Base-by-base conservation (phyloP, 2,329 filamentous ascomycete species). In the Claviceps spartinae region DNA sequence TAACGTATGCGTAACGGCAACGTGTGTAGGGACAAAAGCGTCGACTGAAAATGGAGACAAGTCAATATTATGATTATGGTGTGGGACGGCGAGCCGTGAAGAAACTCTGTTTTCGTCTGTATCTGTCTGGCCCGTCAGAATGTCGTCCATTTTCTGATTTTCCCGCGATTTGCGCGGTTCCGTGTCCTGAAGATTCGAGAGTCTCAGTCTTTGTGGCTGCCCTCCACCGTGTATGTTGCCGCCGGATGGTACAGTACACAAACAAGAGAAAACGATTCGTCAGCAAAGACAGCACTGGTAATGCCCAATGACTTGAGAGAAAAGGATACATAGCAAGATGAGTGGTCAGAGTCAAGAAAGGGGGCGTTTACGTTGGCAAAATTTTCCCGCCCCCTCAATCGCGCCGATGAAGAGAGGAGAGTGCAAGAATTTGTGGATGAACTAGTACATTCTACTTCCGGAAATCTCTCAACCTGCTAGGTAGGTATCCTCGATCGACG, bases 101-200 rank as follows among this genome's bases (percentile, higher is more conserved):
- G 48, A 55, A 55, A 54, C 49, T 52, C 49, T 52, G 51, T 55
- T 55, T 50, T n/a, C 14, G 5, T 24, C 7, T 41, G 5, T 44
- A 42, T 4, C 8, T n/a, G 20, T 4, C 8, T 8, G 11, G n/a
- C 40, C 13, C 8, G 18, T 13, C 40, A 42, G n/a, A 30, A 42
- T 42, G n/a, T 13, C 8, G 40, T 42, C n/a, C 7, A 5, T 42
- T 42, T 22, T 24, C 18, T 43, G 8, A 22, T 43, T 43, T 22
- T 22, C 18, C 18, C 38, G 18, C 40, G 40, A 20, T 42, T 42
- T 42, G 18, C 22, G 11, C 24, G 42, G 11, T 44, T 43, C 1
- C 6, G 38, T 41, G 38, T 8, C 38, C 30, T 30, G 30, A 9
- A 30, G 30, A 30, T 30, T 30, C 26, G 9, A 11, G 8, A 30